A percentile compares a stretch with the other conserved stretches of the same genome.
These are phyloP conservation scores for Novakomyces olei DNA, from an alignment of 805 yeast genomes.

Conservation along the genomic window DNA sequence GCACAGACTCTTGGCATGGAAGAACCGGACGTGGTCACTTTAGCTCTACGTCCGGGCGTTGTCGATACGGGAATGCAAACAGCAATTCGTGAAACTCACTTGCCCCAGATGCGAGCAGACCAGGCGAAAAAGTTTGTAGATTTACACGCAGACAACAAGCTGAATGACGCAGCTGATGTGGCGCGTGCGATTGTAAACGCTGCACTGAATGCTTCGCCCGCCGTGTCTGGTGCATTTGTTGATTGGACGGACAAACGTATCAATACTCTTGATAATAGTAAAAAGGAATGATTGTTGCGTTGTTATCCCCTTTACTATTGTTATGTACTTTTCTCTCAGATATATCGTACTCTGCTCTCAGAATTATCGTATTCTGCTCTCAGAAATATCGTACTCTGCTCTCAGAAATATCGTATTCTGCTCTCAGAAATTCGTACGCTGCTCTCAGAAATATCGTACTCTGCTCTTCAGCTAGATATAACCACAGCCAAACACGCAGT, in stretches of 20 bases:
- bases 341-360: not conserved
- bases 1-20: slow-evolving; percentile 46
- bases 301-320: not conserved
- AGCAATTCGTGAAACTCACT: slow-evolving; percentile 39
- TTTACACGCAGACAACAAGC: slow-evolving; percentile 1
- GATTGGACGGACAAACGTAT: no score
- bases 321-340: not conserved
- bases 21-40: slow-evolving; percentile 33
- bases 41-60: slow-evolving; percentile 84
- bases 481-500: no score
- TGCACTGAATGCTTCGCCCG: not conserved
- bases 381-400: not conserved
- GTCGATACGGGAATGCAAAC: slow-evolving; percentile 80
- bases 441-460: not conserved
- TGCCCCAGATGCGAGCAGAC: slow-evolving; percentile 1
- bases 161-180: not conserved
- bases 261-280: no score
- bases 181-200: slow-evolving; percentile 1
- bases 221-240: slow-evolving; percentile 2
- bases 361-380: not conserved
- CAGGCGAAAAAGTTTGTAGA: not conserved
- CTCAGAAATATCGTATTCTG: not conserved
- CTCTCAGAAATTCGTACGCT: not conserved
- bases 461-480: no score
- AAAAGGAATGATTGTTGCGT: not conserved